Base-by-base conservation (phyloP, 1,139 yeast species). In the Yamadazyma taylorii region DNA sequence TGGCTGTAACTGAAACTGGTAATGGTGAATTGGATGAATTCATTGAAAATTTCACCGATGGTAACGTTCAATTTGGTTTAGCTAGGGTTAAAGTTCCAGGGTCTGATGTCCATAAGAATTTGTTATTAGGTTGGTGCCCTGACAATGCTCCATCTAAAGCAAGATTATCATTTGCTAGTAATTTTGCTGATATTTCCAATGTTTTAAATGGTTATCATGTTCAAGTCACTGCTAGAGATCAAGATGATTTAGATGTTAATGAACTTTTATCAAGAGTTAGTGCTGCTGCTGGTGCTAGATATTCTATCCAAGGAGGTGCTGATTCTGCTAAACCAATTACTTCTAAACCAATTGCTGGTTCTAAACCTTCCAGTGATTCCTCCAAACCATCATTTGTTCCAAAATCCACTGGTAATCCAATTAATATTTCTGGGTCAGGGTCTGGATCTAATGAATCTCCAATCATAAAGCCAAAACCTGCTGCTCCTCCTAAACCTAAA, bases 201-300 rank as follows among this genome's bases (percentile, higher is more conserved):
- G 69, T 80, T 17, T 72, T 85, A 51, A 73, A 73, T 48, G 96
- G 96, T 27, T 92, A 90, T 63, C 98, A 92, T 58, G 90, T 92
- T 38, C 97, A 92, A 63, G 81, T 94, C 47, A 88, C 97, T 30
- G 98, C 97, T n/a, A 79, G 97, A 63, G 95, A 87, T 55, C 75
- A 79, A 37, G 96, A 88, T 54, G 98, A 94, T 58, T 74, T 94
- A 58, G 86, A 86, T 50, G 86, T 85, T 33, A 73, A 75, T 24
- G 95, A 85, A 43, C 78, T 92, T 46, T 61, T 88, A 48, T 73
- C 79, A 38, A 81, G 88, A 51, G 81, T 94, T 35, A 81, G 87
- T 47, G 85, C 88, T 48, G 96, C 98, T 28, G 86, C 97, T 2
- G 98, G 98, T 51, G 96, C 98, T 17, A 81, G 95, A 56, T 92